Percentiles rank a stretch among this genome's conserved stretches.
Conservation (phyloP, 208 protist genomes). For the Trypanosoma mega region DNA sequence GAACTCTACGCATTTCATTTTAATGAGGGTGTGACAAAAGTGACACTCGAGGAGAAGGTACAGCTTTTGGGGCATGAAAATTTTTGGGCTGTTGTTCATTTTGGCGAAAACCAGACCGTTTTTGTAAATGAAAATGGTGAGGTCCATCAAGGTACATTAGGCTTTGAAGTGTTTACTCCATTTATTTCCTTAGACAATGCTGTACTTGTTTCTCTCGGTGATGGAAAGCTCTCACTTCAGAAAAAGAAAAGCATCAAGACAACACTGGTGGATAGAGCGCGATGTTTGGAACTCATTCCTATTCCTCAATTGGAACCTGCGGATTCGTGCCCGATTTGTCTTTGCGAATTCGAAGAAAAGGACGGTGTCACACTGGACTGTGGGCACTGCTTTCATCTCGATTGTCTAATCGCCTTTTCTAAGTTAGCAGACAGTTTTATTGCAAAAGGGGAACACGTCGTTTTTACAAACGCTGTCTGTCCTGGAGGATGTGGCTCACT, state of each 20-base stretch:
- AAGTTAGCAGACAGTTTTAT: slow-evolving; percentile 61
- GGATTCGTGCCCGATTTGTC: slow-evolving; percentile 65
- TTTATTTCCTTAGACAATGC: slow-evolving; percentile 17
- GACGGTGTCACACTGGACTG: slow-evolving; percentile 81
- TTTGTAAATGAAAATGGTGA: slow-evolving; percentile 24
- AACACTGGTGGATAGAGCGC: background rate
- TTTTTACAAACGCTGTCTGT: slow-evolving; percentile 85
- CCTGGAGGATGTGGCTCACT: slow-evolving; percentile 73
- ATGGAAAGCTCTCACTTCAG: slow-evolving; percentile 9
- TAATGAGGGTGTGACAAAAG: slow-evolving; percentile 44
- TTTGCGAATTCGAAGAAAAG: slow-evolving; percentile 75
- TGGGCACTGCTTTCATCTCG: slow-evolving; percentile 79
- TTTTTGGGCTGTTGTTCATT: slow-evolving; percentile 13
- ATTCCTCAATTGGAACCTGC: slow-evolving; percentile 20
- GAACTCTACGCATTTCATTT: slow-evolving; percentile 64
- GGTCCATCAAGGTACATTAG: slow-evolving; percentile 10
- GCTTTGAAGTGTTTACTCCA: slow-evolving; percentile 6
- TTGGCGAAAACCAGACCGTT: slow-evolving; percentile 9
- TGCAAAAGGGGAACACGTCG: slow-evolving; percentile 68
- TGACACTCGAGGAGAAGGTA: slow-evolving; percentile 18
- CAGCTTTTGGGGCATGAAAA: slow-evolving; percentile 46
- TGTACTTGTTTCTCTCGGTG: slow-evolving; percentile 2
- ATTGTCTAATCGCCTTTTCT: slow-evolving; percentile 77
- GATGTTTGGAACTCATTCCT: background rate
- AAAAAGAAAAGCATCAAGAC: background rate